phyloP scores from a whole-genome alignment of 306 rosid species.

The Pterocarpus macrocarpus region DNA sequence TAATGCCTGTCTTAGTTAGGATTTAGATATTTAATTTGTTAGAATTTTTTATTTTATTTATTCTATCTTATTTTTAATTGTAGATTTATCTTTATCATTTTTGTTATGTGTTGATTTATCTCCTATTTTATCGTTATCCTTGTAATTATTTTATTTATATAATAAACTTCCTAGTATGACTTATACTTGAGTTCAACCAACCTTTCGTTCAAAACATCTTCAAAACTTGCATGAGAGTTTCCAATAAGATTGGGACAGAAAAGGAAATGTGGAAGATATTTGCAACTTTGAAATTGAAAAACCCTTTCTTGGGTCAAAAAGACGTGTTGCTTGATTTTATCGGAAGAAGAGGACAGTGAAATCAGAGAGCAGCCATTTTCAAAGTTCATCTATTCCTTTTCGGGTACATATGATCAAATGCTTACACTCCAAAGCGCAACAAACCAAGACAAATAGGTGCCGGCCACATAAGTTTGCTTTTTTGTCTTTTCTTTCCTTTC shows the following conservation, averaged over 20 bases:
- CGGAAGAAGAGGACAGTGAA: conserved; percentile 10
- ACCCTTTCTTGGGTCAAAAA: conserved; percentile 45
- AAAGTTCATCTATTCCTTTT: conserved; percentile 22
- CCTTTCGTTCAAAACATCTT: too few species aligned
- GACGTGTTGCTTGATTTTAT: conserved; percentile 38
- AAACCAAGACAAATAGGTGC: conserved; percentile 14
- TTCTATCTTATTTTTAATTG: too few species aligned
- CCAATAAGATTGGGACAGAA: not conserved
- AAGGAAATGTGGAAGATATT: not conserved
- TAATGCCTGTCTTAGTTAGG: too few species aligned
- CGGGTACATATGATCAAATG: not conserved
- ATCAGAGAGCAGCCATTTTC: conserved; percentile 13
- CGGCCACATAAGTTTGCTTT: conserved; percentile 17
- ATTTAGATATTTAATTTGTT: too few species aligned
- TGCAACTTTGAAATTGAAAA: conserved; percentile 14
- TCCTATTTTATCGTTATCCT: too few species aligned
- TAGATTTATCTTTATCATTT: too few species aligned
- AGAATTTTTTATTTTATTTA: too few species aligned
- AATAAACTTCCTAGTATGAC: too few species aligned
- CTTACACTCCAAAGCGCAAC: not conserved
- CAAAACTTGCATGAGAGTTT: not conserved
- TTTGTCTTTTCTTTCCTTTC: not conserved
- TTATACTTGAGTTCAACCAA: too few species aligned
- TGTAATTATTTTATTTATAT: too few species aligned
- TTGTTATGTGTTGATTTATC: too few species aligned